These are phyloP conservation scores for Claviceps sp. DNA, from an alignment of 2,329 filamentous ascomycete species.

Conservation along the genomic window DNA sequence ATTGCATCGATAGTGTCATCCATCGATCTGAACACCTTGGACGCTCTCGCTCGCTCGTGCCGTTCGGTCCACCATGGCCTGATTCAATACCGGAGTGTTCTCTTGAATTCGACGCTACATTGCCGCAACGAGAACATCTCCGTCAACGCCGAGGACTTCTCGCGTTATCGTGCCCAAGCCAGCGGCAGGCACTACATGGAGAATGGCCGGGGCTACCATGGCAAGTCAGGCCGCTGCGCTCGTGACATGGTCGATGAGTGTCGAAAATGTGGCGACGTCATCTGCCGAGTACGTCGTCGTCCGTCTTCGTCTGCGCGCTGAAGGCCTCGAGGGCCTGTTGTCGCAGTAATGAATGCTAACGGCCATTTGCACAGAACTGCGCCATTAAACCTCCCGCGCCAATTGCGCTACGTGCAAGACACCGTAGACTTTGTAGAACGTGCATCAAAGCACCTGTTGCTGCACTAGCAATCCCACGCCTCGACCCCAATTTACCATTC, in stretches of 20 bases:
- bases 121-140: conserved; percentile 58
- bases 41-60: conserved; percentile 71
- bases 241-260: conserved; percentile 79
- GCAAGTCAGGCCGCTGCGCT: conserved; percentile 68
- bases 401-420: conserved; percentile 54
- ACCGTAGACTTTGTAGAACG: conserved; percentile 66
- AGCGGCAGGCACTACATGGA: conserved; percentile 48
- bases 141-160: conserved; percentile 40
- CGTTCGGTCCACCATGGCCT: conserved; percentile 66
- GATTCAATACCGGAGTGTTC: conserved; percentile 61
- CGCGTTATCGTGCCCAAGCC: conserved; percentile 43
- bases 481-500: conserved; percentile 33
- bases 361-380: conserved; percentile 56
- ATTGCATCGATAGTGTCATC: conserved; percentile 59
- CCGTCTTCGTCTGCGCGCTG: not conserved
- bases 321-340: not conserved
- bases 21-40: conserved; percentile 78
- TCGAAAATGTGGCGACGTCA: conserved; percentile 58
- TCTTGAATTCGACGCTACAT: conserved; percentile 63
- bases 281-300: conserved; percentile 59
- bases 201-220: conserved; percentile 38
- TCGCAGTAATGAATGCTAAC: conserved; percentile 2
- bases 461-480: conserved; percentile 31
- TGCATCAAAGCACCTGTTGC: conserved; percentile 62
- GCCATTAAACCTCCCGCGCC: conserved; percentile 67